These are phyloP conservation scores for Falciphora oryzae DNA, from an alignment of 2,329 filamentous ascomycete species.

Conservation along the genomic window DNA sequence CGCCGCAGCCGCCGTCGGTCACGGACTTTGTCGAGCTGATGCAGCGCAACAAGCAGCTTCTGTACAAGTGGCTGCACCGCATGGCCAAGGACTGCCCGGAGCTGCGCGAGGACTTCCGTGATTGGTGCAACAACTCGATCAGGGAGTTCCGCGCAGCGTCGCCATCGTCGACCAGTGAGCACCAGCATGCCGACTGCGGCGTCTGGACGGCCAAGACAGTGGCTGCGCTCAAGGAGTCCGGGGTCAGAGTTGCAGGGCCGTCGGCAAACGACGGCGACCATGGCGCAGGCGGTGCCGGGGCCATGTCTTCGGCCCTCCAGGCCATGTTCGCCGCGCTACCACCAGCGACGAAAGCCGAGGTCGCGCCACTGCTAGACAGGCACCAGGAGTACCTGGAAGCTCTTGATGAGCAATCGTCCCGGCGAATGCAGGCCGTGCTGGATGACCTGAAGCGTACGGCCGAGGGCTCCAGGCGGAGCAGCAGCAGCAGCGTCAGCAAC, in stretches of 20 bases:
- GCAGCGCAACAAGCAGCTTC: slow-evolving; percentile 54
- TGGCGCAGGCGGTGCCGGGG: slow-evolving; percentile 27
- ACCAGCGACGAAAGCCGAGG: slow-evolving; percentile 32
- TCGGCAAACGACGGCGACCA: neutral
- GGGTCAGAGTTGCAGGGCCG: neutral
- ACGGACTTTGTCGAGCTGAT: slow-evolving; percentile 67
- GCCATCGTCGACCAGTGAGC: slow-evolving; percentile 13
- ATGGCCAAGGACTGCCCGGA: slow-evolving; percentile 63
- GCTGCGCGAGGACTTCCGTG: slow-evolving; percentile 53
- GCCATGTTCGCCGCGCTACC: slow-evolving; percentile 42
- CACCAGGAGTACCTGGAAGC: slow-evolving; percentile 55
- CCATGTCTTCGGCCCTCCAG: slow-evolving; percentile 35
- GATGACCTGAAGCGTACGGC: slow-evolving; percentile 24
- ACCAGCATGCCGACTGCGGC: slow-evolving; percentile 10
- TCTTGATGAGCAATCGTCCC: slow-evolving; percentile 47
- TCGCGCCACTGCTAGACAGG: slow-evolving; percentile 49
- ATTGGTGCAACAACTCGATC: slow-evolving; percentile 54
- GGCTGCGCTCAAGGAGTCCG: neutral
- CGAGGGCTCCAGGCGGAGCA: slow-evolving; percentile 7
- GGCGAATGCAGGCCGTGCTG: slow-evolving; percentile 53
- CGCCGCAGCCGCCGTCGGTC: slow-evolving; percentile 48
- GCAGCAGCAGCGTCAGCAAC: slow-evolving; percentile 14
- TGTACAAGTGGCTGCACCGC: slow-evolving; percentile 68
- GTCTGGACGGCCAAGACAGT: neutral
- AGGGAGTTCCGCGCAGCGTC: slow-evolving; percentile 43